Evolutionary conservation across 345 rosid species (phyloP), one percentile per base, ranked within the genome.

Genomic region (Linum trigynum): DNA sequence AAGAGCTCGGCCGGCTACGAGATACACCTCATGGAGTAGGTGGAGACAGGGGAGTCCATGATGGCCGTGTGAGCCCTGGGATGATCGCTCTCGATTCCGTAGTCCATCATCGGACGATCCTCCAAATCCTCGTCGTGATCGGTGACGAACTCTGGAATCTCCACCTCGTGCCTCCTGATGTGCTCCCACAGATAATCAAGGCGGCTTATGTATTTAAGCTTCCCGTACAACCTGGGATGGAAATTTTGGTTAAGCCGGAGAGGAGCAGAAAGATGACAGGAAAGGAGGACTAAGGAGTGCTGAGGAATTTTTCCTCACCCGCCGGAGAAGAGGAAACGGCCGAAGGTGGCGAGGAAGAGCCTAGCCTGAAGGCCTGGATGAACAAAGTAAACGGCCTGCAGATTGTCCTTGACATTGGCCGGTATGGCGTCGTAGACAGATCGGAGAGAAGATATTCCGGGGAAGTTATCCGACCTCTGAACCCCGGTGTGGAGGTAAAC

Each of bases 21-120:
- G 10, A 87, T 84, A n/a, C 82, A 82, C 42, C 94, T 71, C 79
- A 70, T 80, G 11, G 90, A 85, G 67, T 72, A 85, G 64, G 69
- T 4, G 5, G 81, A 67, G 63, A 77, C 39, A 1, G 78, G 75
- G 4, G 72, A 64, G 53, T 85, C 85, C 62, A 45, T 39, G 2
- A 70, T 57, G 16, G 79, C 58, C 2, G 14, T 15, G 62, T 65
- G 69, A 42, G 70, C 66, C 65, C 86, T 70, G 0, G 83, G 88
- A 53, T 80, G 78, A 63, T 87, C 96, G 2, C 90, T 85, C 65
- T 86, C 96, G 63, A 82, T 68, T 57, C 89, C 96, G 57, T 83
- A 85, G 62, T 81, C 82, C 67, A 65, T 68, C 66, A 74, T 45
- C 51, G 82, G 81, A 41, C 79, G 81, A 65, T 61, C 65, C 64